Conservation (phyloP, 495 filamentous ascomycete genomes). For the Massariosphaeria phaeospora region DNA sequence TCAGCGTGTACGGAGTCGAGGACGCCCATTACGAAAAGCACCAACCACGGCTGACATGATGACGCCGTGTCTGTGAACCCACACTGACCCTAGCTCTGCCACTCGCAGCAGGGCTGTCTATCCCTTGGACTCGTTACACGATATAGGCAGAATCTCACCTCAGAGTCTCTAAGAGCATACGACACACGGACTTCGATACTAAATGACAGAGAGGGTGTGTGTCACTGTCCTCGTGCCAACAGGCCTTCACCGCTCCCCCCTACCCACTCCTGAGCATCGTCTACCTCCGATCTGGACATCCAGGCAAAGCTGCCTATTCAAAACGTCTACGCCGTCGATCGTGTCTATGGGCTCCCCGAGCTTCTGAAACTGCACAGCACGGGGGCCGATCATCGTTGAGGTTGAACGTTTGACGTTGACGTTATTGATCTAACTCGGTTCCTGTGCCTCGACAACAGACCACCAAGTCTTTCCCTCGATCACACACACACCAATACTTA, state of each 20-base stretch:
- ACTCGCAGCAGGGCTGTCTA: neutral
- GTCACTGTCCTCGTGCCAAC: neutral
- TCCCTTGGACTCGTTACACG: constrained; percentile 5
- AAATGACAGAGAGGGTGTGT: constrained; percentile 3
- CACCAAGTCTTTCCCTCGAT: no score
- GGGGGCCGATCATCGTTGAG: neutral
- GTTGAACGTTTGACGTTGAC: neutral
- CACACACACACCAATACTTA: no score
- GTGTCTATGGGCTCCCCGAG: constrained; percentile 9
- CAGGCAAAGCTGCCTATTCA: constrained; percentile 8
- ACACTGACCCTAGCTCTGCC: constrained; percentile 1
- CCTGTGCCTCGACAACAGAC: constrained; percentile 17
- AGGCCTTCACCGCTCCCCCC: constrained; percentile 4
- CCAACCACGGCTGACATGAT: neutral
- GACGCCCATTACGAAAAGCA: no score
- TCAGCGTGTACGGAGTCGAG: no score
- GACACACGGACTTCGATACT: constrained; percentile 7
- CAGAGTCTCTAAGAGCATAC: constrained; percentile 14
- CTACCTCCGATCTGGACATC: constrained; percentile 2
- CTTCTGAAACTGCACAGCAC: constrained; percentile 26
- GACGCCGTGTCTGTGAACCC: neutral
- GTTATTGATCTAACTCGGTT: neutral
- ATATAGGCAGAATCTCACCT: constrained; percentile 15
- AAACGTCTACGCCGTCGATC: constrained; percentile 12
- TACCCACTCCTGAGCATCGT: neutral